phyloP scores from a whole-genome alignment of 371 early-diverging fungal species.

The Ordospora pajunii region DNA sequence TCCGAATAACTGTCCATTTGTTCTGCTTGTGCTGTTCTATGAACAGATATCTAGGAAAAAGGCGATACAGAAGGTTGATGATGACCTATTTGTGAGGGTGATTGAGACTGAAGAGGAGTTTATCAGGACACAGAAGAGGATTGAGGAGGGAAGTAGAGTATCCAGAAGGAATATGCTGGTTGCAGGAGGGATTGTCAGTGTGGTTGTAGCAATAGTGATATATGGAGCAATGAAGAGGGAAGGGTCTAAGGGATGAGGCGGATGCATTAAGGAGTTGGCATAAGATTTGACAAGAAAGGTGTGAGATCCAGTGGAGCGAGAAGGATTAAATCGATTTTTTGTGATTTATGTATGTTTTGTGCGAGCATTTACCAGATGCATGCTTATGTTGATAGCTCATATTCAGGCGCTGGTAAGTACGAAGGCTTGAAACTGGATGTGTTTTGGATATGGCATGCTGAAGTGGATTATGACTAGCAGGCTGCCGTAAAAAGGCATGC shows the following conservation, averaged over 20 bases:
- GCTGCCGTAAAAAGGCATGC: too few species aligned
- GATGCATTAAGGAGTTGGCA: too few species aligned
- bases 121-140: constrained; percentile 5
- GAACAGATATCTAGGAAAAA: constrained; percentile 13
- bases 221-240: constrained; percentile 16
- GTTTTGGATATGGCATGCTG: too few species aligned
- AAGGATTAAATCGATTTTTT: too few species aligned
- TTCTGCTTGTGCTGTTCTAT: constrained; percentile 36
- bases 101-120: constrained; percentile 40
- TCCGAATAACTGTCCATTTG: constrained; percentile 35
- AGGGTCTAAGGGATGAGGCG: background rate
- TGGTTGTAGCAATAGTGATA: constrained; percentile 27
- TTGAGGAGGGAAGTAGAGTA: background rate
- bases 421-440: too few species aligned
- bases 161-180: constrained; percentile 1
- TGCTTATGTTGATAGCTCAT: too few species aligned
- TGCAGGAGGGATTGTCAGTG: constrained; percentile 23
- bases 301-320: too few species aligned
- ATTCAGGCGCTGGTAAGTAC: too few species aligned
- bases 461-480: too few species aligned
- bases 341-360: too few species aligned
- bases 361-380: too few species aligned
- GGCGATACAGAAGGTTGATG: constrained; percentile 7
- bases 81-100: constrained; percentile 19
- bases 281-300: too few species aligned